phyloP scores from a whole-genome alignment of 2,329 filamentous ascomycete genomes.

The Diaporthe sp. region DNA sequence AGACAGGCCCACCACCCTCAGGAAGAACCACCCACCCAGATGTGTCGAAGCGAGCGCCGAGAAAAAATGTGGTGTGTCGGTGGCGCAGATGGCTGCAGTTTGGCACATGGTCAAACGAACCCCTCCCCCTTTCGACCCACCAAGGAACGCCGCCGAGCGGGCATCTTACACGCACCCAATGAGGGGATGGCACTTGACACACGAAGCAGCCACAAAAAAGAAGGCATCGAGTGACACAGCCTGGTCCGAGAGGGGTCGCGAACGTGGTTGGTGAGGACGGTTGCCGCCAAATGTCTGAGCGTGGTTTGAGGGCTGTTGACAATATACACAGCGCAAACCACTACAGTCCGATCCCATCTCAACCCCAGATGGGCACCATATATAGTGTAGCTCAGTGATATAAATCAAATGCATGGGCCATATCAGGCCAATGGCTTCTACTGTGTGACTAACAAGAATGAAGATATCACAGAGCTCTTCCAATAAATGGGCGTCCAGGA shows the following conservation, averaged over 20 bases:
- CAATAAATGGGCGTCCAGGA: neutral
- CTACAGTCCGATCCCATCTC: neutral
- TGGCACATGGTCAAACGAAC: slow-evolving; percentile 18
- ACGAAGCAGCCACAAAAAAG: neutral
- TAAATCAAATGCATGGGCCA: neutral
- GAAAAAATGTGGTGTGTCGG: neutral
- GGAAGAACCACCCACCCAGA: neutral
- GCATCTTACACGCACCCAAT: neutral
- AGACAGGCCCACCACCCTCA: neutral
- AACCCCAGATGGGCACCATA: neutral
- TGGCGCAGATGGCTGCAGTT: slow-evolving; percentile 13
- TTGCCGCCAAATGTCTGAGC: slow-evolving; percentile 22
- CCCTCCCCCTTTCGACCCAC: neutral
- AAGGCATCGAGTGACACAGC: neutral
- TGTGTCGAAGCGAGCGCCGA: slow-evolving; percentile 13
- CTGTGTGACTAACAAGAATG: neutral
- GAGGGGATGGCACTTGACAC: neutral
- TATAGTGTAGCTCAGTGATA: neutral
- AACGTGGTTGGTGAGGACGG: neutral
- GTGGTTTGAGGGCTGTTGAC: neutral
- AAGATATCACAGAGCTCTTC: neutral
- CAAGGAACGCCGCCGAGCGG: neutral
- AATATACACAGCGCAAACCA: neutral
- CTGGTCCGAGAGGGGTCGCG: neutral
- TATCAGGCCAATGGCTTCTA: neutral